Conservation (phyloP, 257 asterid genomes). For the Solanum bukasovii region DNA sequence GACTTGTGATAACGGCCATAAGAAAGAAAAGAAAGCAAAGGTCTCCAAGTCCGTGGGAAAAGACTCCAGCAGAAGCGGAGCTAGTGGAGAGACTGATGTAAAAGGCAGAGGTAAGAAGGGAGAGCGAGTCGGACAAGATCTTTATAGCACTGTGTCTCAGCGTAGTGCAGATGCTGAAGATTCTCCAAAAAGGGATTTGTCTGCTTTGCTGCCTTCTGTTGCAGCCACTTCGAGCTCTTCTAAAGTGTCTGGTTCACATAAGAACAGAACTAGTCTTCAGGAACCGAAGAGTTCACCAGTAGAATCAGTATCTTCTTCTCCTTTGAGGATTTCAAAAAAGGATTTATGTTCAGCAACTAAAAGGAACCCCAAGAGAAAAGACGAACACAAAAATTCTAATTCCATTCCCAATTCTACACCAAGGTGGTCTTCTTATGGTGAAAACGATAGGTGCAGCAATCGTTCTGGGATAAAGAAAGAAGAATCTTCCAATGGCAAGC, state of each 20-base stretch:
- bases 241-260: conserved; percentile 84
- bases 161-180: conserved; percentile 27
- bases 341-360: conserved; percentile 35
- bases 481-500: conserved; percentile 17
- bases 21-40: conserved; percentile 72
- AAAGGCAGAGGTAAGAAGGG: conserved; percentile 33
- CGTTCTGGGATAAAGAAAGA: conserved; percentile 30
- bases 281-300: conserved; percentile 84
- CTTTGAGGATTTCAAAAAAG: conserved; percentile 36
- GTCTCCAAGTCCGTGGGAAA: conserved; percentile 57
- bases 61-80: conserved; percentile 37
- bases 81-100: conserved; percentile 23
- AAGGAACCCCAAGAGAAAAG: conserved; percentile 29
- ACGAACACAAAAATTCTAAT: conserved; percentile 36
- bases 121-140: conserved; percentile 24
- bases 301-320: conserved; percentile 97
- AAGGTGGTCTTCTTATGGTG: conserved; percentile 38
- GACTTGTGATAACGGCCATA: conserved; percentile 19
- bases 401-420: conserved; percentile 30
- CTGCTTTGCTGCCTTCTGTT: conserved; percentile 44
- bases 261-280: conserved; percentile 48
- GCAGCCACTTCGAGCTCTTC: conserved; percentile 98
- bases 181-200: conserved; percentile 51
- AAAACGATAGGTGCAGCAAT: conserved; percentile 22
- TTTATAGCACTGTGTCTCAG: conserved; percentile 23